These are phyloP conservation scores for Porphyrellus cyaneotinctus DNA, from an alignment of 768 basidiomycete genomes.

Conservation along the genomic window DNA sequence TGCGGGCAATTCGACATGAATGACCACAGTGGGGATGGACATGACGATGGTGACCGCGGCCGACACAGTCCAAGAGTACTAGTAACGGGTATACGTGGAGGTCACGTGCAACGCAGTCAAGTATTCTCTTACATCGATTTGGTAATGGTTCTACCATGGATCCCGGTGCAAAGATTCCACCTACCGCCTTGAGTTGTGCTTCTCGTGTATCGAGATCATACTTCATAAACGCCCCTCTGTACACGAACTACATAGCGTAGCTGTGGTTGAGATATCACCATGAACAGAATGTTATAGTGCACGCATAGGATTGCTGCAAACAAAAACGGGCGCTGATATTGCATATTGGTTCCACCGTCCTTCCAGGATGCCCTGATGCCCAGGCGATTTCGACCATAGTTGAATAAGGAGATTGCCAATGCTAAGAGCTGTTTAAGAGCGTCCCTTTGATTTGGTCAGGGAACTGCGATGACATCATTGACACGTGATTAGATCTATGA, in stretches of 20 bases:
- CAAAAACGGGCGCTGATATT: too few species aligned
- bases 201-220: constrained; percentile 78
- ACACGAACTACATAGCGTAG: constrained; percentile 71
- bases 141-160: constrained; percentile 49
- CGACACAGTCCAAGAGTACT: background rate
- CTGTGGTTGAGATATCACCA: constrained; percentile 64
- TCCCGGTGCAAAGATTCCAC: constrained; percentile 43
- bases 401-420: constrained; percentile 52
- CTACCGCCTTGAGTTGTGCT: constrained; percentile 60
- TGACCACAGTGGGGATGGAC: constrained; percentile 29
- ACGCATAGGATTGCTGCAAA: too few species aligned
- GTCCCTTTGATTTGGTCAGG: constrained; percentile 52
- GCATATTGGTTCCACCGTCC: too few species aligned
- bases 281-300: constrained; percentile 55
- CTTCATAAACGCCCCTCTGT: constrained; percentile 69
- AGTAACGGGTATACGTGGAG: constrained; percentile 26
- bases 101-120: constrained; percentile 23
- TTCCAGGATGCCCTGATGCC: constrained; percentile 75
- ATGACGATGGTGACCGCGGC: constrained; percentile 10
- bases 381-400: constrained; percentile 72
- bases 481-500: constrained; percentile 11
- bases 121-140: constrained; percentile 30
- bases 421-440: constrained; percentile 56
- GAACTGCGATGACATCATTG: too few species aligned
- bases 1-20: constrained; percentile 75